These are phyloP conservation scores for Ceratocystis harringtonii DNA, from an alignment of 2,329 filamentous ascomycete species.

Conservation along the genomic window DNA sequence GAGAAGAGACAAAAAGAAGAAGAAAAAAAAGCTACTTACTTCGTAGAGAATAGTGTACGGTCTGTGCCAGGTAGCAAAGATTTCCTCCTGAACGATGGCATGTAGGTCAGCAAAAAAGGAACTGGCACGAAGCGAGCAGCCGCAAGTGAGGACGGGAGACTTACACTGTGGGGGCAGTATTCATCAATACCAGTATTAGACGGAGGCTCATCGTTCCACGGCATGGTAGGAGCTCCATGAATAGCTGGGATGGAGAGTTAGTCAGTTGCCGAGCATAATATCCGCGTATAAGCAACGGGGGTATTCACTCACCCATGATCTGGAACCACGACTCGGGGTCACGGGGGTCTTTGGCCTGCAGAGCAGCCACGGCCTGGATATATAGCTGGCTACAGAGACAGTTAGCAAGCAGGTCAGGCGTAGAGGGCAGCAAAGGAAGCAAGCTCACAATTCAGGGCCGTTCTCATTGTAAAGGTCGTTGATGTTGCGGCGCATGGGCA, in stretches of 20 bases:
- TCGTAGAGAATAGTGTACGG: constrained; percentile 40
- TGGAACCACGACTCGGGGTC: constrained; percentile 37
- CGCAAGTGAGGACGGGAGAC: constrained; percentile 14
- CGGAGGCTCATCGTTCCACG: constrained; percentile 27
- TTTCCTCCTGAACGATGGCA: constrained; percentile 27
- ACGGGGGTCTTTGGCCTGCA: constrained; percentile 29
- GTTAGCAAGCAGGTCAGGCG: constrained; percentile 11
- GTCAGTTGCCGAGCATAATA: background rate
- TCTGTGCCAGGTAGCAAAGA: constrained; percentile 41
- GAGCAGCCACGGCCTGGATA: constrained; percentile 30
- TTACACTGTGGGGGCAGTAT: constrained; percentile 35
- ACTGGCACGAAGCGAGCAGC: background rate
- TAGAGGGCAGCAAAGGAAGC: background rate
- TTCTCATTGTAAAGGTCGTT: constrained; percentile 30
- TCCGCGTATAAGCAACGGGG: background rate
- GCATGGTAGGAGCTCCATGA: constrained; percentile 29
- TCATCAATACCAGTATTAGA: constrained; percentile 24
- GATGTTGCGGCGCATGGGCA: constrained; percentile 34
- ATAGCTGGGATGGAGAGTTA: constrained; percentile 23
- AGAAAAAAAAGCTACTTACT: constrained; percentile 23
- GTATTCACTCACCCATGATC: constrained; percentile 28
- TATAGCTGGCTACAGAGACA: constrained; percentile 32
- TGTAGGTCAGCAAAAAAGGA: background rate
- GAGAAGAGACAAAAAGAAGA: background rate
- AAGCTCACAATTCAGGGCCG: constrained; percentile 31